phyloP scores from a whole-genome alignment of 139 green algal species.

The Chlamydomonas schloesseri region DNA sequence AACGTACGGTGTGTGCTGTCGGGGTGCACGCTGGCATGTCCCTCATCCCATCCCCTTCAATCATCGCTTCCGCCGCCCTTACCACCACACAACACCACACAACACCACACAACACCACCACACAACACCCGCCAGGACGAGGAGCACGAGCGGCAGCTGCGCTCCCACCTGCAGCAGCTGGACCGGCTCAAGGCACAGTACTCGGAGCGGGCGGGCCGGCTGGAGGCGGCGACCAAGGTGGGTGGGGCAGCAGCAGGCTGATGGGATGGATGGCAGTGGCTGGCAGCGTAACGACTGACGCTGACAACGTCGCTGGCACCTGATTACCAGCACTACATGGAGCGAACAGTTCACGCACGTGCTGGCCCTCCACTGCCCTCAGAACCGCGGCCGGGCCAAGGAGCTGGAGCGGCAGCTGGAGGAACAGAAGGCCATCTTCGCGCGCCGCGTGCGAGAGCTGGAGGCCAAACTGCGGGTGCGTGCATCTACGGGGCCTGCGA shows the following conservation, averaged over 20 bases:
- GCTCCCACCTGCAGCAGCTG: slow-evolving; percentile 65
- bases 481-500: too few species aligned
- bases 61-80: too few species aligned
- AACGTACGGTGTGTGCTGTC: not conserved
- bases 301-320: too few species aligned
- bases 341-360: too few species aligned
- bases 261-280: too few species aligned
- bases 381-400: slow-evolving; percentile 34
- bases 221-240: slow-evolving; percentile 46
- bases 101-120: too few species aligned
- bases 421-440: slow-evolving; percentile 59
- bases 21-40: too few species aligned
- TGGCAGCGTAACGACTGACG: too few species aligned
- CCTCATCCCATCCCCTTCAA: too few species aligned
- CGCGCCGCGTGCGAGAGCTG: slow-evolving; percentile 50
- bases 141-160: slow-evolving; percentile 63
- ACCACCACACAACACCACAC: too few species aligned
- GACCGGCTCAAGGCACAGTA: slow-evolving; percentile 65
- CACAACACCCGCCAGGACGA: slow-evolving; percentile 60
- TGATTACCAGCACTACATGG: too few species aligned
- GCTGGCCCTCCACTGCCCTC: not conserved
- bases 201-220: slow-evolving; percentile 47
- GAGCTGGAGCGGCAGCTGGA: slow-evolving; percentile 67
- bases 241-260: not conserved
- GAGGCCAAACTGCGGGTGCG: slow-evolving; percentile 53